Base-by-base conservation (phyloP, 1,284 basidiomycete species). In the Naganishia liquefaciens region DNA sequence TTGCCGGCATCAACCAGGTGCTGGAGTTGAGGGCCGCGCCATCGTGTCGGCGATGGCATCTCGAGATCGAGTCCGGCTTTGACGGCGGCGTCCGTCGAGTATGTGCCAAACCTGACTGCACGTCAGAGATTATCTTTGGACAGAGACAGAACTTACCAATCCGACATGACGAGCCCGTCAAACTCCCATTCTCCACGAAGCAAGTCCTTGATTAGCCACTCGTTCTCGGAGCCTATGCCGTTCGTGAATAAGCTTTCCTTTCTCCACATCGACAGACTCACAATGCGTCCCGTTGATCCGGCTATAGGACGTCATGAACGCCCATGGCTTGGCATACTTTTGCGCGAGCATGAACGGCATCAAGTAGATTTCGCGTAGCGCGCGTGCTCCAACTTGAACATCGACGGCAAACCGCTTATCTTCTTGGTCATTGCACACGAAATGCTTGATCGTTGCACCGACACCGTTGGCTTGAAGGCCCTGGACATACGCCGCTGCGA, bases 51-150 rank as follows among this genome's bases (percentile, higher is more conserved):
- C n/a, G 55, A 55, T 4, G 63, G 63, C 89, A 65, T 65, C 75
- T 91, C 90, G 30, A 91, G 82, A 72, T 91, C 89, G 30, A 91
- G 80, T 0, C 87, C 87, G 11, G 88, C 88, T 64, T 88, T 88
- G 70, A 90, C 81, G 37, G 83, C 81, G 44, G 82, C 81, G 67
- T 85, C 84, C 33, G 88, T 81, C 50, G 85, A 85, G 78, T 89
- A 90, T 0, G 84, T 81, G 0, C 89, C 88, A 37, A 40, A 40
- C 60, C 60, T 62, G 64, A 85, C 85, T 85, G 84, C 84, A 39
- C 13, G 55, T 54, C 13, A 54, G 40, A 39, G 27, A 54, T 5
- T 19, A 44, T n/a, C 11, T 25, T 40, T 4, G 49, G 23, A 3
- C 25, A 4, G 33, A 25, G 43, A 23, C n/a, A 33, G 9, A 39